Conservation (phyloP, 1,284 basidiomycete genomes). For the Agroathelia rolfsii region DNA sequence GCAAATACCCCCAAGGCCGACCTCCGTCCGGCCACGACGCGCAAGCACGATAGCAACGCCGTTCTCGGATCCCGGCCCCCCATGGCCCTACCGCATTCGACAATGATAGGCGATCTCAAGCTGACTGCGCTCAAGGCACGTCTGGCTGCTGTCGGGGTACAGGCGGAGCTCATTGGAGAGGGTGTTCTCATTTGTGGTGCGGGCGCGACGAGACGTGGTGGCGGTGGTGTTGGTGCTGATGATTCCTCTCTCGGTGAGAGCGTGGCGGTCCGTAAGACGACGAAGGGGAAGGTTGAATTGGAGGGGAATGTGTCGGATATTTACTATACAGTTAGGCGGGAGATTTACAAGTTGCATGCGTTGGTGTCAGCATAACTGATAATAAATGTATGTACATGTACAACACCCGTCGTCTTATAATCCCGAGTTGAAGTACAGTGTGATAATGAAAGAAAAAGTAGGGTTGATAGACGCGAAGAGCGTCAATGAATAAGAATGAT, state of each 20-base stretch:
- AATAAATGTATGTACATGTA: too few relatives aligned
- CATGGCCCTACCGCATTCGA: constrained; percentile 66
- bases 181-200: constrained; percentile 89
- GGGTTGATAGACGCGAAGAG: too few relatives aligned
- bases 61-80: constrained; percentile 53
- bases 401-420: too few relatives aligned
- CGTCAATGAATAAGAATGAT: too few relatives aligned
- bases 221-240: too few relatives aligned
- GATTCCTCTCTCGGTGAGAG: constrained; percentile 49
- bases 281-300: constrained; percentile 73
- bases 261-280: constrained; percentile 83
- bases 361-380: constrained; percentile 56
- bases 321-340: constrained; percentile 79
- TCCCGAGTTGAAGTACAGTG: too few relatives aligned
- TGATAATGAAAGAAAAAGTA: too few relatives aligned
- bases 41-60: constrained; percentile 16
- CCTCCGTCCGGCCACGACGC: constrained; percentile 21
- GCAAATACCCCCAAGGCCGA: constrained; percentile 5
- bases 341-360: constrained; percentile 85
- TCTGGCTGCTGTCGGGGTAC: constrained; percentile 64
- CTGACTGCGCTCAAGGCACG: constrained; percentile 77
- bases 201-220: constrained; percentile 40
- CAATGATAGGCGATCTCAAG: constrained; percentile 94
- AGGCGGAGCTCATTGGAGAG: constrained; percentile 88
- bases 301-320: constrained; percentile 84